Base-by-base conservation (phyloP, 176 grass and related monocot species). In the Aegilops speltoides region DNA sequence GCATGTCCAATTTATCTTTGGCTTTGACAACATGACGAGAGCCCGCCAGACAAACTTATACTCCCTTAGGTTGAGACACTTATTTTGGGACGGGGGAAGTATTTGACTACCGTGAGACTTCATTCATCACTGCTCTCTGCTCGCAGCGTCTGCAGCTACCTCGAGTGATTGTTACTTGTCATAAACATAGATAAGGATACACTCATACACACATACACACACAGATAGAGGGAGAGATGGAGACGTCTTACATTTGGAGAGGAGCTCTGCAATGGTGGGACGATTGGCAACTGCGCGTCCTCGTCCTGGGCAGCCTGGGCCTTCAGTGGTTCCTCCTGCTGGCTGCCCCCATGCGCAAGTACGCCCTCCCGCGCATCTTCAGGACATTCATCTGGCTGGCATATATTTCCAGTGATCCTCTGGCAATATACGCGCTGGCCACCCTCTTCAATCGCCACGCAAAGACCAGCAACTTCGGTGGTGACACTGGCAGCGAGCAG, bases 371-470 rank as follows among this genome's bases (percentile, higher is more conserved):
- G 4, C 19, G 11, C 13, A 4, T 1, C 2, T 22, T 59, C 8
- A 19, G 33, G 3, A 2, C 1, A 0, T 26, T 1, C 73, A 85
- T 68, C 41, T 78, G 83, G 83, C 14, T 85, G 20, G 83, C 20
- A 0, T 85, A 85, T 8, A 37, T 85, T 2, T 2, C 41, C 62
- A 54, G 83, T 14, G 83, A 85, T 13, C 61, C 83, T 0, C 43
- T 85, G 43, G 61, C 83, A 0, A 84, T 84, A 59, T 84, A 84
- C 19, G 82, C 71, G 8, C 82, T 84, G 0, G 81, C 67, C 50
- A 84, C 69, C 54, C 82, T 84, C 82, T 84, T 84, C 82, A 84
- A 75, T 17, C 83, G 83, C 14, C 83, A 85, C 29, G 34, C 65
- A 48, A 26, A 75, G 46, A 29, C 46, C n/a, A 63, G n/a, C 60